These are phyloP conservation scores for Candida coleopterorum DNA, from an alignment of 805 yeast species.

Conservation along the genomic window DNA sequence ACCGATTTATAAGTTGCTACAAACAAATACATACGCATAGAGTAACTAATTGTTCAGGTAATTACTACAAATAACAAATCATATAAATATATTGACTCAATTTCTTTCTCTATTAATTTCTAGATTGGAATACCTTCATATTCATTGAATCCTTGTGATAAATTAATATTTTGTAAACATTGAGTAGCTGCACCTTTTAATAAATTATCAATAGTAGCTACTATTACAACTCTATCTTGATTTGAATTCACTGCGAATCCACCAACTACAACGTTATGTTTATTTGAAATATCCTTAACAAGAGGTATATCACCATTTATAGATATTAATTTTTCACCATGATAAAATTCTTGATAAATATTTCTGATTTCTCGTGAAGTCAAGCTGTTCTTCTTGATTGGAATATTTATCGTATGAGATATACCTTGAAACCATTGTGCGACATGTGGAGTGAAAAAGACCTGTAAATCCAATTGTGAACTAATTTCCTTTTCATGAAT, in stretches of 20 bases:
- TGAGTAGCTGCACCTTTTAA: constrained; percentile 99
- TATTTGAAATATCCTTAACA: constrained; percentile 86
- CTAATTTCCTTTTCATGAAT: constrained; percentile 95
- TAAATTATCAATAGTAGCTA: constrained; percentile 92
- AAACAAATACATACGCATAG: too few relatives aligned
- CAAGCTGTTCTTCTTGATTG: constrained; percentile 61
- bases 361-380: constrained; percentile 80
- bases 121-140: constrained; percentile 90
- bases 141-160: constrained; percentile 86
- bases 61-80: not conserved
- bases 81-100: not conserved
- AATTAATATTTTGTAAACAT: constrained; percentile 92
- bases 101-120: constrained; percentile 21
- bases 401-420: constrained; percentile 85
- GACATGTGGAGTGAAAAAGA: constrained; percentile 94
- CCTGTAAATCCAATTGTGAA: constrained; percentile 65
- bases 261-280: constrained; percentile 93
- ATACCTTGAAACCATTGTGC: constrained; percentile 99
- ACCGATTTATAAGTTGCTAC: too few relatives aligned
- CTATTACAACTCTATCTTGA: constrained; percentile 86
- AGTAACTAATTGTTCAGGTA: too few relatives aligned
- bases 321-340: constrained; percentile 78
- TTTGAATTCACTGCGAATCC: constrained; percentile 91
- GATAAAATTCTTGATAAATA: constrained; percentile 82
- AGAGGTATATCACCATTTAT: constrained; percentile 90